Evolutionary conservation across 768 basidiomycete genomes (phyloP).

Genomic region (Saitozyma podzolica): DNA sequence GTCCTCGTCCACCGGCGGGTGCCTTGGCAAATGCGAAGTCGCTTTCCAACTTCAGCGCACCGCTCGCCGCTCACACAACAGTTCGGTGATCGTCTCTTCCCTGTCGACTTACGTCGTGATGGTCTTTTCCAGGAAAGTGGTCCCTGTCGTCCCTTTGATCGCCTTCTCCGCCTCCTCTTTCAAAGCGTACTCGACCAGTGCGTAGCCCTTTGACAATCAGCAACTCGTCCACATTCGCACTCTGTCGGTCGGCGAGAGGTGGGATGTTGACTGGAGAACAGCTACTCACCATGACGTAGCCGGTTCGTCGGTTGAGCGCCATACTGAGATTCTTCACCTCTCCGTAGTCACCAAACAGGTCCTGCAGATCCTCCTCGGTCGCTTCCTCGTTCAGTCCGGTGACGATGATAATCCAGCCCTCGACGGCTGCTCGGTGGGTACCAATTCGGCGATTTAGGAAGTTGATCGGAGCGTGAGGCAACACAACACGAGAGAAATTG

Average conservation of each 20-base stretch:
- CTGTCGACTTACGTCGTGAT: conserved; percentile 61
- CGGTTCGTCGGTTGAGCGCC: conserved; percentile 93
- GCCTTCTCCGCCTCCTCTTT: conserved; percentile 91
- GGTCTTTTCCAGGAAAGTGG: conserved; percentile 77
- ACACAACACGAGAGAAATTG: too few relatives aligned
- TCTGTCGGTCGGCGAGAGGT: neutral
- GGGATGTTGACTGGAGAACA: neutral
- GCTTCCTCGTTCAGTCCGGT: conserved; percentile 98
- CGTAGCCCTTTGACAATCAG: conserved; percentile 74
- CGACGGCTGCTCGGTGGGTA: conserved; percentile 68
- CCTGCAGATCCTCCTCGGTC: conserved; percentile 92
- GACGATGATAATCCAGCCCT: conserved; percentile 97
- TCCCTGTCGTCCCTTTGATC: conserved; percentile 83
- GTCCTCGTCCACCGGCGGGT: conserved; percentile 27
- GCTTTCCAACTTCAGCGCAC: conserved; percentile 6
- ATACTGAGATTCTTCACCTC: conserved; percentile 97
- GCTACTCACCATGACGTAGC: conserved; percentile 88
- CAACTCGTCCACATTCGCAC: neutral
- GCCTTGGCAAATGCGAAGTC: conserved; percentile 46
- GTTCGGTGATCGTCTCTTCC: too few relatives aligned
- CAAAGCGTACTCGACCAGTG: conserved; percentile 94
- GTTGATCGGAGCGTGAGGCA: too few relatives aligned
- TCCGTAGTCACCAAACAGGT: conserved; percentile 94
- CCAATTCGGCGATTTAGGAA: too few relatives aligned
- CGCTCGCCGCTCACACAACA: neutral